phyloP scores from a whole-genome alignment of 108 stramenopile genomes.

The Nitzschia putrida region DNA sequence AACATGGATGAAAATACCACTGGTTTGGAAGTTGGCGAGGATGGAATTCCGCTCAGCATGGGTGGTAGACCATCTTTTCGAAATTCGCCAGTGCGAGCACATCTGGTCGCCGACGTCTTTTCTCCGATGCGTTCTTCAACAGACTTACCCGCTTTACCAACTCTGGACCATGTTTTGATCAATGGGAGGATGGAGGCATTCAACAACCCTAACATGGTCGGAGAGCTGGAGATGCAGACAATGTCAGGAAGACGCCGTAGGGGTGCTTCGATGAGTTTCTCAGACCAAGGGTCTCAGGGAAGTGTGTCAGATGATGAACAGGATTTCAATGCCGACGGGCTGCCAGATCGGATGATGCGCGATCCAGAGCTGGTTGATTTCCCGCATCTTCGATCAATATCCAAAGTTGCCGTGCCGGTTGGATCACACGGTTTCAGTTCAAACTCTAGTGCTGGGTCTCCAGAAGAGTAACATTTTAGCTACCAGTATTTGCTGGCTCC shows the following conservation, averaged over 20 bases:
- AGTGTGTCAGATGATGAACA: conserved; percentile 4
- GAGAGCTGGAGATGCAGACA: conserved; percentile 10
- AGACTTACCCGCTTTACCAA: not conserved
- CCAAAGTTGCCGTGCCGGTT: conserved; percentile 59
- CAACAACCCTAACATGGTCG: not conserved
- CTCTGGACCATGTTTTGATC: not conserved
- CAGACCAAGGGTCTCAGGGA: not conserved
- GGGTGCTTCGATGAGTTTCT: not conserved
- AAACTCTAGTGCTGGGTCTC: not conserved
- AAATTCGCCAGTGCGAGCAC: not conserved
- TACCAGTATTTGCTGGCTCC: no score
- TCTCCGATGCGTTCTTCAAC: not conserved
- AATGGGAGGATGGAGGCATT: not conserved
- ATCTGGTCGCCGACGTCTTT: not conserved
- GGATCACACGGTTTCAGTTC: conserved; percentile 20
- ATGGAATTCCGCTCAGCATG: conserved; percentile 55
- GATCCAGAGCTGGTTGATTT: conserved; percentile 64
- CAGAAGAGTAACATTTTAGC: no score
- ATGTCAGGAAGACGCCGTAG: not conserved
- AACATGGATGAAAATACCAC: conserved; percentile 1
- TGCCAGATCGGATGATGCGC: conserved; percentile 41
- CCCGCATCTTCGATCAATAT: conserved; percentile 44
- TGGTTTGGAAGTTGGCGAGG: conserved; percentile 33
- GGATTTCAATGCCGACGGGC: conserved; percentile 3
- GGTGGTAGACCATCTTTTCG: conserved; percentile 32